Evolutionary conservation across 2,329 filamentous ascomycete species (phyloP), one percentile per base, ranked within the genome.

Genomic region (Ilyonectria destructans): DNA sequence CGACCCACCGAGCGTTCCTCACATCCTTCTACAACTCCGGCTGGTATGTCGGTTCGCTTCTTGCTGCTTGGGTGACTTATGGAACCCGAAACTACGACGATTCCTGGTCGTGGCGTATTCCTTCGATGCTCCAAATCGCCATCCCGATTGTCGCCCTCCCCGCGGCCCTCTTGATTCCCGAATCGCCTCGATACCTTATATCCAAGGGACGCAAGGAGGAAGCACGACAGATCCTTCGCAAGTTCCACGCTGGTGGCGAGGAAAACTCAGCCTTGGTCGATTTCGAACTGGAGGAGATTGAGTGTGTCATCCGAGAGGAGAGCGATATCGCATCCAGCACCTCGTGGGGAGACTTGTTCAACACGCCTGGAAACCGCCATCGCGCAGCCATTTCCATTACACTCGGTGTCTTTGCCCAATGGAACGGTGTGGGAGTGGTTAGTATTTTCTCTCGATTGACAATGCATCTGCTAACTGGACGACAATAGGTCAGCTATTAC

Each of bases 21-120:
- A 67, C 63, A 8, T 62, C 56, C 33, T 43, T 67, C 13, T 71
- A 69, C 49, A 69, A 68, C 45, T 23, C 26, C 21, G 60, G 60
- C 8, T 69, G 61, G 69, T 70, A 70, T 33, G 45, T 70, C 19
- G 69, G 69, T n/a, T 62, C 58, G 3, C 31, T 66, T 6, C 40
- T 70, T 10, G 69, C 69, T 13, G 69, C 69, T 1, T 70, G 69
- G 69, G 37, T 54, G 8, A 70, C 69, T 1, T 70, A 55, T 13
- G 69, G 69, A 12, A 70, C 69, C 2, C 64, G 63, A 17, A 60
- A 69, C 29, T 60, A 60, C 55, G 55, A 29, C 33, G 40, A 52
- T 19, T 35, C 51, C 65, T 85, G 83, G 84, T 79, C 82, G 26
- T 87, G 85, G 84, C 80, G 85, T 35, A 76, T 85, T 15, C 85